Base-by-base conservation (phyloP, 2,329 filamentous ascomycete species). In the Trichoderma gracile region DNA sequence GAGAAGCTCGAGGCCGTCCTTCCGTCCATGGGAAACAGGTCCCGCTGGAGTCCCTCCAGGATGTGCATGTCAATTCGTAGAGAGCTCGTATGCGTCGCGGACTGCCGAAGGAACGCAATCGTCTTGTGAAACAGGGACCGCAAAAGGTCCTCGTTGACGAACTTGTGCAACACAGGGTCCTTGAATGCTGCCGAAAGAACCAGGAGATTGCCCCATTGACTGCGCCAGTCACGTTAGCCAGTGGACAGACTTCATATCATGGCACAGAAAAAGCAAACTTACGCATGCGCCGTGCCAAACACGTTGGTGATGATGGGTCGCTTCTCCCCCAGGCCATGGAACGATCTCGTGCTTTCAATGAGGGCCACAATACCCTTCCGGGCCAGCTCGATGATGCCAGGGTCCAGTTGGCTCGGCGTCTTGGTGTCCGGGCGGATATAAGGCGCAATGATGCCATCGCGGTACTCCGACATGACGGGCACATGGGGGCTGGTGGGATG, bases 161-260 rank as follows among this genome's bases (percentile, higher is more conserved):
- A 84, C 5, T 79, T 74, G 5, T 78, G 78, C 1, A 96, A 82
- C 27, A 82, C 78, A 5, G 81, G 83, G 53, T 94, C 90, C 67
- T 83, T 85, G 76, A 87, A 93, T 3, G 89, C 90, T 1, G 94
- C 93, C 27, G 91, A 87, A 3, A 99, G 85, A n/a, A 96, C 92
- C 55, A 98, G 82, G 72, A 97, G 86, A 74, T 98, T 98, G 65
- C 95, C 94, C 81, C 96, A 99, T 92, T 99, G 95, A 6, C 93
- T 96, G 67, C 5, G 33, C 7, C 19, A 38, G 3, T 21, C 23
- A 53, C 45, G 46, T 60, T 52, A 60, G 57, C 30, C n/a, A 43
- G 3, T 7, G 10, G 27, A 17, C 3, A 17, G 8, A 8, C 14
- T 23, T 33, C 14, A 42, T 14, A 9, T 2, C 2, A 14, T 19